Percentiles rank a stretch among this genome's conserved stretches.
These are phyloP conservation scores for Entophlyctis luteolus DNA, from an alignment of 192 early-diverging fungal species.

Conservation along the genomic window DNA sequence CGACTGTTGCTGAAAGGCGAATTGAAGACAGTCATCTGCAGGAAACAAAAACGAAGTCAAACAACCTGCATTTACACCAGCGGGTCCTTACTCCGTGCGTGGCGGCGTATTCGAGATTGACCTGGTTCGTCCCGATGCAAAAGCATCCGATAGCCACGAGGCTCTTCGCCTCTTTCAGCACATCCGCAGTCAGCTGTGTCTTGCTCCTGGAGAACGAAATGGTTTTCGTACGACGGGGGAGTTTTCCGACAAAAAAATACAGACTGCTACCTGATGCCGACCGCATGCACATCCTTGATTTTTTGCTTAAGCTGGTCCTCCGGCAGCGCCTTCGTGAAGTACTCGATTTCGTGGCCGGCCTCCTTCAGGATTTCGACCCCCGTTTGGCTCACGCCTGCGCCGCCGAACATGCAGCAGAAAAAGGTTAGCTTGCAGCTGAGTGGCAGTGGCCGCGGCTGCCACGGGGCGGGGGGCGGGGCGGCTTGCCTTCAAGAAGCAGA, in stretches of 20 bases:
- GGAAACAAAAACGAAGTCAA: constrained; percentile 3
- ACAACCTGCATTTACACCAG: not conserved
- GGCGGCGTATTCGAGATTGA: constrained; percentile 85
- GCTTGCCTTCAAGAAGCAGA: no score
- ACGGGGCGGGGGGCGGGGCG: no score
- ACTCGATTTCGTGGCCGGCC: constrained; percentile 93
- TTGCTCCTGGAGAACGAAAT: constrained; percentile 73
- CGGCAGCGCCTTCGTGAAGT: constrained; percentile 79
- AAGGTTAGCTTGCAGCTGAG: no score
- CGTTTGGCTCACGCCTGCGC: constrained; percentile 39
- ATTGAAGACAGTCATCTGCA: constrained; percentile 93
- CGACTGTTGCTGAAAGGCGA: constrained; percentile 96
- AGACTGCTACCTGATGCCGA: constrained; percentile 87
- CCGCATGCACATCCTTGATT: constrained; percentile 88
- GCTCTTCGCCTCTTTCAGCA: constrained; percentile 86
- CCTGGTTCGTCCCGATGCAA: constrained; percentile 95
- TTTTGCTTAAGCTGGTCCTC: constrained; percentile 86
- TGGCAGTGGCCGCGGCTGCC: no score
- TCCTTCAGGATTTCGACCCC: constrained; percentile 71
- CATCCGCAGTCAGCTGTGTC: constrained; percentile 86
- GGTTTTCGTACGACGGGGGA: no score
- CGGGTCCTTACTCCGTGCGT: constrained; percentile 55
- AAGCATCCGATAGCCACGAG: constrained; percentile 86
- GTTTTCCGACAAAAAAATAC: no score
- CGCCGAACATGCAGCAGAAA: no score